Evolutionary conservation across 2,329 filamentous ascomycete genomes (phyloP).

Genomic region (Curvularia eragrostidis): DNA sequence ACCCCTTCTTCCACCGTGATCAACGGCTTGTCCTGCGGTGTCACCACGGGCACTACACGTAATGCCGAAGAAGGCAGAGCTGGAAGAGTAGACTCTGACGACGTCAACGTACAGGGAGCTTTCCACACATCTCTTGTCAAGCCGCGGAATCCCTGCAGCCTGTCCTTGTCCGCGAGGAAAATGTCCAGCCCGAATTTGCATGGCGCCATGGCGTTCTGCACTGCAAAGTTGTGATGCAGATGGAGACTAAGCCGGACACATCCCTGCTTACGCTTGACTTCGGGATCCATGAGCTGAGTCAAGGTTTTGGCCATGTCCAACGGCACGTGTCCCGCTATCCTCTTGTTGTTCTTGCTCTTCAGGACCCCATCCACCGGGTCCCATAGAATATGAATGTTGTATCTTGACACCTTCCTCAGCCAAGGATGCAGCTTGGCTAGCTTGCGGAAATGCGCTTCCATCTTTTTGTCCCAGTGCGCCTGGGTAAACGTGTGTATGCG

Average conservation of each 20-base stretch:
- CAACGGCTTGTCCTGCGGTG: background rate
- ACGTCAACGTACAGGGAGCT: background rate
- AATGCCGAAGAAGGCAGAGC: background rate
- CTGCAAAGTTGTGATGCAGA: conserved; percentile 21
- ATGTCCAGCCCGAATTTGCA: conserved; percentile 26
- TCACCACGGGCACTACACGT: background rate
- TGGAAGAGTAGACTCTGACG: background rate
- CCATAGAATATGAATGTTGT: conserved; percentile 38
- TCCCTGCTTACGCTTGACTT: conserved; percentile 22
- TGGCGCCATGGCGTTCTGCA: conserved; percentile 10
- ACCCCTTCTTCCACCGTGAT: conserved; percentile 1
- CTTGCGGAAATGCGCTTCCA: conserved; percentile 30
- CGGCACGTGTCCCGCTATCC: conserved; percentile 25
- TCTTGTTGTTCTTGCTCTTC: conserved; percentile 24
- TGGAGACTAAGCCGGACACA: conserved; percentile 23
- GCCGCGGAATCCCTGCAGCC: background rate
- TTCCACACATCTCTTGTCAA: conserved; percentile 23
- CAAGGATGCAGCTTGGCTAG: conserved; percentile 33
- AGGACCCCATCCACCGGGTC: conserved; percentile 25
- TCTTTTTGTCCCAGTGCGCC: conserved; percentile 39
- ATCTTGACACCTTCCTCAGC: conserved; percentile 32
- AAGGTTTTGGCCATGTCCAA: conserved; percentile 29
- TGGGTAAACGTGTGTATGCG: conserved; percentile 35
- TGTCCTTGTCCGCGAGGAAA: conserved; percentile 8
- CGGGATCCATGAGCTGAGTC: conserved; percentile 21